Conservation (phyloP, 192 early-diverging fungal genomes). For the Rhizophagus sp. region DNA sequence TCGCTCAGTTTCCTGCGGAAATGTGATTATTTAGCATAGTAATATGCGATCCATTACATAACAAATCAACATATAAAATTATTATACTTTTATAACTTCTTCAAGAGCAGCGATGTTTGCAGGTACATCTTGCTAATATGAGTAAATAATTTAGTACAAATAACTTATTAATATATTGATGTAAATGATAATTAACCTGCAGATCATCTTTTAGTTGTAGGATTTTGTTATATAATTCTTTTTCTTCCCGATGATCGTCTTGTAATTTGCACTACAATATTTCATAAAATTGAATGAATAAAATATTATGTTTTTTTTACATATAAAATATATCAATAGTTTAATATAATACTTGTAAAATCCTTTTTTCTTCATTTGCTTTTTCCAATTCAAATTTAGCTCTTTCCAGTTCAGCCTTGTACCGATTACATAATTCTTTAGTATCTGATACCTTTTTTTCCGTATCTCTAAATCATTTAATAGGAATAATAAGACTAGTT, state of each 20-base stretch:
- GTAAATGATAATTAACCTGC: conserved; percentile 3
- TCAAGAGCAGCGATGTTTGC: conserved; percentile 63
- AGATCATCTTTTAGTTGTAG: conserved; percentile 47
- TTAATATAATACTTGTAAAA: conserved; percentile 22
- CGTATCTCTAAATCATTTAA: neutral
- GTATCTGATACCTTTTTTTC: neutral
- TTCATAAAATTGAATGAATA: neutral
- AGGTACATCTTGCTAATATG: conserved; percentile 56
- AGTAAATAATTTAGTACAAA: conserved; percentile 1
- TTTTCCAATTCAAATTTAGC: conserved; percentile 37
- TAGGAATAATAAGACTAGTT: neutral
- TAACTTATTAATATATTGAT: neutral
- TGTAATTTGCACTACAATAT: conserved; percentile 28
- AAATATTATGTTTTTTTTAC: neutral
- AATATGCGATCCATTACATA: neutral
- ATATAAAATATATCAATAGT: neutral
- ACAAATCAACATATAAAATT: neutral
- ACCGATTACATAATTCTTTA: neutral
- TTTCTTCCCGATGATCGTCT: conserved; percentile 39
- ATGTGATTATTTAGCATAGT: neutral
- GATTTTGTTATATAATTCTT: conserved; percentile 38
- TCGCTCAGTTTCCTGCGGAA: conserved; percentile 39
- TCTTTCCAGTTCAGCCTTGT: conserved; percentile 31
- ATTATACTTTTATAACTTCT: conserved; percentile 39
- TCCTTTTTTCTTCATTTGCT: conserved; percentile 33